Evolutionary conservation across 768 basidiomycete genomes (phyloP).

Genomic region (Gymnopilus junonius): DNA sequence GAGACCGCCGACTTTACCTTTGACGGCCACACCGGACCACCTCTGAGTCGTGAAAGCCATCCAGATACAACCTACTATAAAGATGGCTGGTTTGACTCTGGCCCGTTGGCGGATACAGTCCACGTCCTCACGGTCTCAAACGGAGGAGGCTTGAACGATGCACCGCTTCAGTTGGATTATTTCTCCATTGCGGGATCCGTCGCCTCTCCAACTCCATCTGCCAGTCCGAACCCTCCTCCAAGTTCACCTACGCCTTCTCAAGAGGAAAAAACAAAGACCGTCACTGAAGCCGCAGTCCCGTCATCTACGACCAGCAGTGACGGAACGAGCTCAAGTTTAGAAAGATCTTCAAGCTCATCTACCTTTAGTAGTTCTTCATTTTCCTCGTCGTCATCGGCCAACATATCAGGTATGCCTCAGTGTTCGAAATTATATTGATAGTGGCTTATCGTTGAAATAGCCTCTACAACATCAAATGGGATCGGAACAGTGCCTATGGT

Average conservation of each 20-base stretch:
- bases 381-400: neutral
- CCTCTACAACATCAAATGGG: neutral
- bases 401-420: neutral
- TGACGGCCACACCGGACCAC: slow-evolving; percentile 4
- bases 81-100: slow-evolving; percentile 20
- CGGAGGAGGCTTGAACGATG: slow-evolving; percentile 5
- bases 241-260: neutral
- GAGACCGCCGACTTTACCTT: slow-evolving; percentile 8
- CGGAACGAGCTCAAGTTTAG: neutral
- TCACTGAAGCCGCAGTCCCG: neutral
- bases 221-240: neutral
- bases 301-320: neutral
- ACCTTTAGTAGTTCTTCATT: neutral
- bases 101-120: neutral
- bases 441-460: neutral
- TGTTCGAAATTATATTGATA: neutral
- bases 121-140: slow-evolving; percentile 16
- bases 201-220: neutral
- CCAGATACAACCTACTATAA: slow-evolving; percentile 10
- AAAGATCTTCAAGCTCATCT: neutral
- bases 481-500: neutral
- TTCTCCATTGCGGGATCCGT: slow-evolving; percentile 14
- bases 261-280: neutral
- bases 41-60: slow-evolving; percentile 3
- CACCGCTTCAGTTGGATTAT: slow-evolving; percentile 16